Conservation (phyloP, 1,139 yeast species). For the Blastobotrys proliferans region DNA sequence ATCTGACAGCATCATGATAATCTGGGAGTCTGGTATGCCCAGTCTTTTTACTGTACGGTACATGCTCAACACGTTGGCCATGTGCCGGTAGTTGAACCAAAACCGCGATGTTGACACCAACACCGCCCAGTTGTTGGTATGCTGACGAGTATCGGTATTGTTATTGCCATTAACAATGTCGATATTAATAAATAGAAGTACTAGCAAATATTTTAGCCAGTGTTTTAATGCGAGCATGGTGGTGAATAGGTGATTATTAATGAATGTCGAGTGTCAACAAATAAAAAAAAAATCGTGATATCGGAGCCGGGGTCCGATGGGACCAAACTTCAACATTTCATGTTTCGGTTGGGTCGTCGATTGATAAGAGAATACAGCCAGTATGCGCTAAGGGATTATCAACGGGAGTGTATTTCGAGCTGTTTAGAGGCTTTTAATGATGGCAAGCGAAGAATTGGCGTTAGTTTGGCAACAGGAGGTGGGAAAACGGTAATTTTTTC, state of each 20-base stretch:
- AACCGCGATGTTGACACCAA: slow-evolving; percentile 91
- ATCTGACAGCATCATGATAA: slow-evolving; percentile 91
- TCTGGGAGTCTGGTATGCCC: slow-evolving; percentile 97
- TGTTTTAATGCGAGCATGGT: neutral
- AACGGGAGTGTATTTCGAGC: slow-evolving; percentile 59
- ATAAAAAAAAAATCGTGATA: neutral
- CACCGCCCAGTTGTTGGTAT: slow-evolving; percentile 54
- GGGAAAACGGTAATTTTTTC: slow-evolving; percentile 90
- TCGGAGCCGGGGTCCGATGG: neutral
- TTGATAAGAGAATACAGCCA: slow-evolving; percentile 1
- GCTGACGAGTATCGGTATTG: slow-evolving; percentile 8
- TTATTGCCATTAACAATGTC: neutral
- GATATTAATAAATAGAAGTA: too few species aligned
- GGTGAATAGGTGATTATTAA: neutral
- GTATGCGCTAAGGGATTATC: slow-evolving; percentile 54
- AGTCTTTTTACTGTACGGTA: slow-evolving; percentile 91
- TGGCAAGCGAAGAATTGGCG: slow-evolving; percentile 63
- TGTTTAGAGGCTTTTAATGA: slow-evolving; percentile 48
- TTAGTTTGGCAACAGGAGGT: slow-evolving; percentile 90
- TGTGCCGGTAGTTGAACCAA: slow-evolving; percentile 97
- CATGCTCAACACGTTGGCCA: slow-evolving; percentile 93
- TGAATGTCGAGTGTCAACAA: neutral
- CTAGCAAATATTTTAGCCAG: too few species aligned
- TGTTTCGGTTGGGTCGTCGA: neutral
- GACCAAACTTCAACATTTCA: neutral